Conservation (phyloP, 148 eudicot species). For the Arctostaphylos glauca region DNA sequence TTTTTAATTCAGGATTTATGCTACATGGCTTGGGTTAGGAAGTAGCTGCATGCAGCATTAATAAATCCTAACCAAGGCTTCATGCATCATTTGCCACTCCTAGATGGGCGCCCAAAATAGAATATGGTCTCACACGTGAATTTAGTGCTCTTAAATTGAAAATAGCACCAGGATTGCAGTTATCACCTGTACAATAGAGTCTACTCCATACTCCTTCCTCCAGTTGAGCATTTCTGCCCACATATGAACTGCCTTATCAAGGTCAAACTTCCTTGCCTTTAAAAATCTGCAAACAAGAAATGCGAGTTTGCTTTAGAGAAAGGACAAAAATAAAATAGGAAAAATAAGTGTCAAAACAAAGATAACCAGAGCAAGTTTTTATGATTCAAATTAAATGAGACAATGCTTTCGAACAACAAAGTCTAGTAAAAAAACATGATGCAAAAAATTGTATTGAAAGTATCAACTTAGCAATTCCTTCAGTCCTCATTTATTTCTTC, state of each 20-base stretch:
- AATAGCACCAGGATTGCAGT: neutral
- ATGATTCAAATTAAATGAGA: neutral
- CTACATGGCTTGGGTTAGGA: neutral
- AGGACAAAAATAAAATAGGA: neutral
- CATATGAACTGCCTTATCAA: constrained; percentile 81
- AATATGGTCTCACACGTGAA: neutral
- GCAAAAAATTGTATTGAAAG: neutral
- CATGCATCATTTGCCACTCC: neutral
- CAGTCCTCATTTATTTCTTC: neutral
- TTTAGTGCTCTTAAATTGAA: neutral
- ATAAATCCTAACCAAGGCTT: neutral
- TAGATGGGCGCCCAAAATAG: neutral
- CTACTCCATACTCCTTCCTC: constrained; percentile 83
- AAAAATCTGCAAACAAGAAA: constrained; percentile 72
- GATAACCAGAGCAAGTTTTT: neutral
- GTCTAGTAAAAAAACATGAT: neutral
- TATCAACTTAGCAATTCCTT: neutral
- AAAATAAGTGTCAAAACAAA: neutral
- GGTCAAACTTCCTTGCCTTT: constrained; percentile 95
- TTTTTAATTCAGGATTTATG: neutral
- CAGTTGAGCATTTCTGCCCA: constrained; percentile 98
- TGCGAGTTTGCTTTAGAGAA: neutral
- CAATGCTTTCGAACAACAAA: neutral
- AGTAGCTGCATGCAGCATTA: neutral
- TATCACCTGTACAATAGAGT: constrained; percentile 77